phyloP scores from a whole-genome alignment of 768 basidiomycete species.

The Russula virescens region DNA sequence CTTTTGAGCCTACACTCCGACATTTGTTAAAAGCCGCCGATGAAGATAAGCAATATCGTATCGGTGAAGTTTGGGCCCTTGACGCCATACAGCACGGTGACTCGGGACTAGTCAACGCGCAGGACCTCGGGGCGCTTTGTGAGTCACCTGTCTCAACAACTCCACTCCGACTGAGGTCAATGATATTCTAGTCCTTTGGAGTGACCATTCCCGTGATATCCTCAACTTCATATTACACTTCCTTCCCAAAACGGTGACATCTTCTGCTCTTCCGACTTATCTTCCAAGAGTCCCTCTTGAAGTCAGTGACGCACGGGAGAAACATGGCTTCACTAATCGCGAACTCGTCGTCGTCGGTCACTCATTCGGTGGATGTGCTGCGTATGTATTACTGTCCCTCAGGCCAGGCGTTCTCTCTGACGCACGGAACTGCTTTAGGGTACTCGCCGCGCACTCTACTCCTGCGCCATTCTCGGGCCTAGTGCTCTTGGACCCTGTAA shows the following conservation, averaged over 20 bases:
- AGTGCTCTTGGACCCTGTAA: conserved; percentile 76
- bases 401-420: conserved; percentile 4
- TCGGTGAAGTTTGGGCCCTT: conserved; percentile 78
- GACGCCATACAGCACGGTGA: conserved; percentile 87
- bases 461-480: conserved; percentile 68
- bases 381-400: conserved; percentile 40
- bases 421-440: conserved; percentile 34
- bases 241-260: conserved; percentile 43
- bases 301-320: conserved; percentile 39
- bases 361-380: conserved; percentile 76
- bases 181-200: conserved; percentile 61
- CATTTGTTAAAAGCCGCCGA: conserved; percentile 43
- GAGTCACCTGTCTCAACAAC: conserved; percentile 27
- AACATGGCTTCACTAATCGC: conserved; percentile 45
- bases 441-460: conserved; percentile 56
- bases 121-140: conserved; percentile 54
- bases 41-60: conserved; percentile 29
- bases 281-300: conserved; percentile 43
- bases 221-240: conserved; percentile 67
- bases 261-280: conserved; percentile 43
- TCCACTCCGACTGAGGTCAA: neutral
- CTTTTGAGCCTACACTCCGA: conserved; percentile 67
- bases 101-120: conserved; percentile 63
- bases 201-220: conserved; percentile 71
- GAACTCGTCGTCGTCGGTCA: conserved; percentile 72